phyloP scores from a whole-genome alignment of 805 yeast species.

The Soucietia sequanensis region DNA sequence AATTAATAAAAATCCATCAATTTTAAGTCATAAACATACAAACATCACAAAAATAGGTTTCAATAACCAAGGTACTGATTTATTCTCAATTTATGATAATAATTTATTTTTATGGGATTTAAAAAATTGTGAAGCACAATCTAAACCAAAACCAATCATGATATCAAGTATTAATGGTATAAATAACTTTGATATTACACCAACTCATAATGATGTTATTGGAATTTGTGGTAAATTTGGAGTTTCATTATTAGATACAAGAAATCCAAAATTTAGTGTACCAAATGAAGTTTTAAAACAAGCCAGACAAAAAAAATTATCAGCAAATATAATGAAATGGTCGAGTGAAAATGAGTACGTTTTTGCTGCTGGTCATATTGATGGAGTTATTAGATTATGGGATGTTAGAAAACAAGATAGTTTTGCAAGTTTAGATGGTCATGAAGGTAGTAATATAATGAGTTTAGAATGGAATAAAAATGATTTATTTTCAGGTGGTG shows the following conservation, averaged over 20 bases:
- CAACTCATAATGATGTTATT: conserved; percentile 48
- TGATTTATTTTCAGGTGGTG: conserved; percentile 57
- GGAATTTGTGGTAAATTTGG: conserved; percentile 74
- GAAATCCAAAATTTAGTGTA: conserved; percentile 44
- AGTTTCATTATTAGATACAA: conserved; percentile 67
- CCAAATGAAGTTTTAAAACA: conserved; percentile 20
- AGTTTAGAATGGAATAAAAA: conserved; percentile 59
- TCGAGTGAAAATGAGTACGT: conserved; percentile 56
- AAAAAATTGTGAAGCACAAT: conserved; percentile 45
- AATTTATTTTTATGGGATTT: conserved; percentile 78
- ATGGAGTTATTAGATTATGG: conserved; percentile 65
- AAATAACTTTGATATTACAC: conserved; percentile 48
- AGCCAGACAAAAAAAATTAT: conserved; percentile 16
- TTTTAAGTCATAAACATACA: conserved; percentile 17
- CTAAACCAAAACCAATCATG: conserved; percentile 48
- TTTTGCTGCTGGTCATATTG: conserved; percentile 63
- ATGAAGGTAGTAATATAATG: conserved; percentile 48
- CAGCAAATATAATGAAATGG: conserved; percentile 58
- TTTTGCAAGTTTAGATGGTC: conserved; percentile 54
- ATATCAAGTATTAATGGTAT: conserved; percentile 54
- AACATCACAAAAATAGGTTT: conserved; percentile 27
- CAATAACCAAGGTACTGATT: conserved; percentile 38
- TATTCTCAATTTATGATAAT: conserved; percentile 65
- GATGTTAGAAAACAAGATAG: conserved; percentile 66
- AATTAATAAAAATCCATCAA: conserved; percentile 22